Base-by-base conservation (phyloP, 257 asterid species). In the Solanum sparsipilum region DNA sequence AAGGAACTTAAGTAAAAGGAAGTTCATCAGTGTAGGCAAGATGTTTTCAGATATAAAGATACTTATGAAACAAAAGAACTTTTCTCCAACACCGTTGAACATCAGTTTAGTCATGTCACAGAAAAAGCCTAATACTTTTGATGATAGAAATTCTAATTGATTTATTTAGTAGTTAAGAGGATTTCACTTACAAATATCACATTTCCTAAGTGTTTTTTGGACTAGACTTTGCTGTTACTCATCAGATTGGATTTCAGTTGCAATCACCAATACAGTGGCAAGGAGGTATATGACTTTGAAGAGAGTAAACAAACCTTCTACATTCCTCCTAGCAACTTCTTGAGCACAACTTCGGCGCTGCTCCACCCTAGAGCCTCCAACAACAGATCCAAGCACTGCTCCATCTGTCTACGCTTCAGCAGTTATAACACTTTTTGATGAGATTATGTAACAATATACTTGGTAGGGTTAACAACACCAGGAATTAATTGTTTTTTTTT, bases 341-440 rank as follows among this genome's bases (percentile, higher is more conserved):
- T 93, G 93, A 3, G 98, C 94, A 91, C 98, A 97, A 74, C 90
- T 90, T 81, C n/a, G 92, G 73, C 99, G 93, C 83, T 92, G 98
- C 84, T 91, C 94, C 86, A 93, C 89, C 16, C 88, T 90, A 86
- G 98, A 94, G 89, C 98, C 98, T 90, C 99, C 99, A 41, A 96
- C 99, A 44, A 96, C 87, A 88, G 99, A 94, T 86, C 99, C 99
- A 91, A 97, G 96, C 88, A 93, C 89, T 84, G 98, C 96, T 89
- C 94, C 96, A 84, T 93, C 94, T 90, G 95, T 87, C 99, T 97
- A 89, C 70, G 68, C 41, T 25, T 83, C 71, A 90, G 70, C 29
- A 85, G 73, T 90, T 65, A 89, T 31, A 72, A 48, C 82, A 39
- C 67, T 13, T 25, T 29, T 32, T 48, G 13, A 71, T 86, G 82